Evolutionary conservation across 768 basidiomycete genomes (phyloP), one percentile per base, ranked within the genome.

Genomic region (Suillus ampliporus): DNA sequence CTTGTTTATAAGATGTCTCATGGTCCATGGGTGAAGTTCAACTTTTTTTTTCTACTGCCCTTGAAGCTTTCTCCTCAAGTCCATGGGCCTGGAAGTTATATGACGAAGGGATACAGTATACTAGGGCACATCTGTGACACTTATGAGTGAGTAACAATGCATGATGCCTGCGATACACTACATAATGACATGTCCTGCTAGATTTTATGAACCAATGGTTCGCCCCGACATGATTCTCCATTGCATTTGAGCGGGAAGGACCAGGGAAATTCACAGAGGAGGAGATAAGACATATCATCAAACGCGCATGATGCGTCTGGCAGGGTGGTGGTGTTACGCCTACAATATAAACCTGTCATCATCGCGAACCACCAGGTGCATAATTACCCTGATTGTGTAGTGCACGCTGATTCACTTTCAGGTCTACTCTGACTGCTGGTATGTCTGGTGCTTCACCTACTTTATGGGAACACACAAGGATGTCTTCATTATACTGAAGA

Each of bases 341-440:
- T 97, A 19, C 94, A 94, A 1, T 84, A 84, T 65, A 89, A 94
- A 73, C 84, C 89, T 40, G 89, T 99, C 28, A 76, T 95, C 65
- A 92, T 95, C 68, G 87, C 93, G 15, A 99, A 99, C 73, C 97
- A 99, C 73, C 97, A 96, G 81, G 94, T 94, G 63, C 52, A 80
- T 61, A n/a, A n/a, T 60, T 57, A 13, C 14, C 23, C 9, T 58
- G 41, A 37, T 19, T n/a, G 47, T 50, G 43, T 21, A 31, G 58
- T 54, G 31, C 53, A 40, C 41, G 50, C 53, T 40, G 11, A 15
- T 26, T 53, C 40, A 15, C 48, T 28, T 47, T 46, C 61, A 91
- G 91, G 80, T 89, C 40, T 92, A 93, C 70, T 82, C 86, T 5
- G 90, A 92, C 76, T 92, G 91, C 90, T 89, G 89, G 89, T 97